These are phyloP conservation scores for Teratosphaeria nubilosa DNA, from an alignment of 2,329 filamentous ascomycete species.

Conservation along the genomic window DNA sequence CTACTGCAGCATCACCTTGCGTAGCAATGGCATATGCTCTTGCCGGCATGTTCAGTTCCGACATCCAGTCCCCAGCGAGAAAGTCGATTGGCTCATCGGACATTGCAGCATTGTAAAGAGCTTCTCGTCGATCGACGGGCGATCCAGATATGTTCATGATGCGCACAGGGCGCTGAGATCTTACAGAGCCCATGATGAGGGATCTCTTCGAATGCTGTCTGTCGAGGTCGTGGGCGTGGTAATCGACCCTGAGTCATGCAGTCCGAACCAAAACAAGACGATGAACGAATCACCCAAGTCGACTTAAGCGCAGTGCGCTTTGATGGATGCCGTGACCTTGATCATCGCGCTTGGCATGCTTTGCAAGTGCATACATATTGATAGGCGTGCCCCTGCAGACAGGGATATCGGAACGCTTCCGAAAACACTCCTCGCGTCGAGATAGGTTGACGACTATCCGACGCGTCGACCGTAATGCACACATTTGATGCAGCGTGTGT, in stretches of 20 bases:
- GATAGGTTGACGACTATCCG: background rate
- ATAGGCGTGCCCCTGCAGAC: background rate
- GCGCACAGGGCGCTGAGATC: background rate
- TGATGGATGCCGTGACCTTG: background rate
- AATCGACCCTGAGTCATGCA: no score
- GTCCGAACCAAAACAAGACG: background rate
- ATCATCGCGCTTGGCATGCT: background rate
- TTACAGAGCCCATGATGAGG: background rate
- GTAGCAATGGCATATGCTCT: conserved; percentile 22
- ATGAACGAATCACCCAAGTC: background rate
- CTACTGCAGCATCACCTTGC: conserved; percentile 3
- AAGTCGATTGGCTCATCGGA: conserved; percentile 27
- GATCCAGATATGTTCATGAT: background rate
- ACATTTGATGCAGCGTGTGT: background rate
- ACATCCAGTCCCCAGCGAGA: conserved; percentile 41
- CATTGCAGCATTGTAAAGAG: background rate
- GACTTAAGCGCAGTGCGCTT: background rate
- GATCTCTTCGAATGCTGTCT: background rate
- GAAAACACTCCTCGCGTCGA: background rate
- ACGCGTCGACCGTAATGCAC: background rate
- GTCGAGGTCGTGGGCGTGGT: background rate
- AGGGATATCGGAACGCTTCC: background rate
- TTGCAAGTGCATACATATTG: background rate
- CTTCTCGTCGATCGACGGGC: background rate
- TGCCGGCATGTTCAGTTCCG: conserved; percentile 40